These are phyloP conservation scores for Syncephalastrum monosporum DNA, from an alignment of 371 early-diverging fungal genomes.

Conservation along the genomic window DNA sequence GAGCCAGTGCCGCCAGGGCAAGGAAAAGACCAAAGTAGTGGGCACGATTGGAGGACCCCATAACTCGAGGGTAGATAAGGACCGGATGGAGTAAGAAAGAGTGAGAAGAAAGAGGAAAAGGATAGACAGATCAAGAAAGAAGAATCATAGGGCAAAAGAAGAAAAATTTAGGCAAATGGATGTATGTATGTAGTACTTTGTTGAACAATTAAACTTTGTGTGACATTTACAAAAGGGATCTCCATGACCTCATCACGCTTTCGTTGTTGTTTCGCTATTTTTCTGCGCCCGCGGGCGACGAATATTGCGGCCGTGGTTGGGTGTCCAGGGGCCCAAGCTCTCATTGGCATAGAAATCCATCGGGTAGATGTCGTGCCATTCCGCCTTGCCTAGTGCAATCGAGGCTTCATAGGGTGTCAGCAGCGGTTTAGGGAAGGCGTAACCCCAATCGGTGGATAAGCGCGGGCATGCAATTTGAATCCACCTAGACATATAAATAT, in stretches of 20 bases:
- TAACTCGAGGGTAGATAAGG: not conserved
- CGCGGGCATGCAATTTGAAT: constrained; percentile 99
- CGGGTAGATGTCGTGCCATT: constrained; percentile 88
- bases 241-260: constrained; percentile 1
- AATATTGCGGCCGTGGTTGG: constrained; percentile 73
- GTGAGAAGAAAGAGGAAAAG: constrained; percentile 1
- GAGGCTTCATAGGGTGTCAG: constrained; percentile 97
- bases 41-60: constrained; percentile 9
- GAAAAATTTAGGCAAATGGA: no score
- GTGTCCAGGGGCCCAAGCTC: constrained; percentile 93
- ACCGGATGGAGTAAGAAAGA: not conserved
- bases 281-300: constrained; percentile 10
- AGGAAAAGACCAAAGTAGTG: constrained; percentile 25
- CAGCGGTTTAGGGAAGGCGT: constrained; percentile 92
- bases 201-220: constrained; percentile 1
- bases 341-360: constrained; percentile 98
- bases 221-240: constrained; percentile 1
- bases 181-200: no score
- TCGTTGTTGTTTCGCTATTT: not conserved
- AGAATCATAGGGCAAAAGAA: not conserved
- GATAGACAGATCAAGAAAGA: not conserved
- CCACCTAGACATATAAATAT: constrained; percentile 55
- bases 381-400: constrained; percentile 72
- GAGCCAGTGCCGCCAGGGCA: constrained; percentile 22
- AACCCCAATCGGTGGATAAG: constrained; percentile 99